Evolutionary conservation across 208 protist genomes (phyloP).

Genomic region (Leishmania major): DNA sequence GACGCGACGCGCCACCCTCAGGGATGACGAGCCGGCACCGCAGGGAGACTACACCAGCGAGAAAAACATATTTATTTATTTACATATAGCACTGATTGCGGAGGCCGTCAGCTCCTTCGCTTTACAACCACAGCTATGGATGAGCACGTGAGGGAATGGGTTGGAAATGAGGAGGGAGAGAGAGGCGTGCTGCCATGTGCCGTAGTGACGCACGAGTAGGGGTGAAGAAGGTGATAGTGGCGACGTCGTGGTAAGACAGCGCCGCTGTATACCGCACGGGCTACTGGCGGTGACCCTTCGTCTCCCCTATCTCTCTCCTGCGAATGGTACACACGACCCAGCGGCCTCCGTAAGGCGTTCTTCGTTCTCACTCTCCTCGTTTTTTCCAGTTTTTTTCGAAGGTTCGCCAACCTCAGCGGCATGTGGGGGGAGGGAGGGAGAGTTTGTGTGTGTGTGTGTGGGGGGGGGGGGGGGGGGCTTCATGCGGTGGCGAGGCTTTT

Average conservation of each 20-base stretch:
- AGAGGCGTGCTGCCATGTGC: not conserved
- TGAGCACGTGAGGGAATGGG: not conserved
- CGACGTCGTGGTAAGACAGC: not conserved
- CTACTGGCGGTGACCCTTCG: not conserved
- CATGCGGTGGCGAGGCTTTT: not conserved
- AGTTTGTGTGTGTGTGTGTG: too few species aligned
- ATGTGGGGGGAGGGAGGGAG: not conserved
- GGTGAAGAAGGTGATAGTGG: not conserved
- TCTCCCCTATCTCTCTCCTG: not conserved
- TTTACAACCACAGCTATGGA: not conserved
- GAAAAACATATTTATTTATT: not conserved
- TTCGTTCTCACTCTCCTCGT: too few species aligned
- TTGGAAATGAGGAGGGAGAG: not conserved
- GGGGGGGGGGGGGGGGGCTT: not conserved
- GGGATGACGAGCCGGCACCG: not conserved
- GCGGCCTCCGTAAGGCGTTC: too few species aligned
- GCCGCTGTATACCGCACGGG: not conserved
- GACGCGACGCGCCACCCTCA: not conserved
- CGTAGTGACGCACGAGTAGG: not conserved
- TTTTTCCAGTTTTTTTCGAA: too few species aligned
- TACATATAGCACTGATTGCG: not conserved
- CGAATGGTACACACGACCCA: not conserved
- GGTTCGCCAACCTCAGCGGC: not conserved
- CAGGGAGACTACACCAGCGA: not conserved
- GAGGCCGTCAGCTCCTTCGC: not conserved